Percentiles rank a stretch among this genome's conserved stretches.
Evolutionary conservation across 1,284 basidiomycete genomes (phyloP).

Genomic region (Leucoagaricus sp.): DNA sequence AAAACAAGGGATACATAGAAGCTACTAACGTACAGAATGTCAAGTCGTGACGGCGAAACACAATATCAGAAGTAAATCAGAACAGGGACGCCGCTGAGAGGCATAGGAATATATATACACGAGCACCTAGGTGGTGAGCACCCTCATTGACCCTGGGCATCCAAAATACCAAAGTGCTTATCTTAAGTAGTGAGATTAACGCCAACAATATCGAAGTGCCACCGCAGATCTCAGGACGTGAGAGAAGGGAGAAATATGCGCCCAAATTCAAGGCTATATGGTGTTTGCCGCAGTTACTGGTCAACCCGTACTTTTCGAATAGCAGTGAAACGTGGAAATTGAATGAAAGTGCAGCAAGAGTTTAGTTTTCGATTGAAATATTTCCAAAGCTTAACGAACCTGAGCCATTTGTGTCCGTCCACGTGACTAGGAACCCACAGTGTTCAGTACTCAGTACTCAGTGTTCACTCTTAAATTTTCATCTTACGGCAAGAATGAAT

Average conservation of each 20-base stretch:
- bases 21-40: not conserved
- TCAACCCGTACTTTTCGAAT: not conserved
- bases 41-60: not conserved
- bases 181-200: not conserved
- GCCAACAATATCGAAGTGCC: not conserved
- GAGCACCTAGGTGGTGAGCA: too few relatives aligned
- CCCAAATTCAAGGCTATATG: slow-evolving; percentile 1
- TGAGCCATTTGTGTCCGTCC: not conserved
- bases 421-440: slow-evolving; percentile 7
- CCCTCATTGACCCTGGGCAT: not conserved
- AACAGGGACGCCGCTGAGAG: slow-evolving; percentile 11
- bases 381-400: slow-evolving; percentile 10
- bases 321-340: slow-evolving; percentile 5
- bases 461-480: slow-evolving; percentile 1
- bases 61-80: slow-evolving; percentile 14
- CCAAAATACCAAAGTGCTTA: slow-evolving; percentile 10
- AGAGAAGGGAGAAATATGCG: not conserved
- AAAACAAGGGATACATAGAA: not conserved
- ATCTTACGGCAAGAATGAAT: not conserved
- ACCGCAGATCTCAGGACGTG: slow-evolving; percentile 6
- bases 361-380: too few relatives aligned
- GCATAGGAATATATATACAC: not conserved
- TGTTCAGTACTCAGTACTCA: not conserved
- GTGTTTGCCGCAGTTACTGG: not conserved
- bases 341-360: not conserved